Evolutionary conservation across 139 green algal species (phyloP), one percentile per base, ranked within the genome.

Genomic region (Haematococcus sp.): DNA sequence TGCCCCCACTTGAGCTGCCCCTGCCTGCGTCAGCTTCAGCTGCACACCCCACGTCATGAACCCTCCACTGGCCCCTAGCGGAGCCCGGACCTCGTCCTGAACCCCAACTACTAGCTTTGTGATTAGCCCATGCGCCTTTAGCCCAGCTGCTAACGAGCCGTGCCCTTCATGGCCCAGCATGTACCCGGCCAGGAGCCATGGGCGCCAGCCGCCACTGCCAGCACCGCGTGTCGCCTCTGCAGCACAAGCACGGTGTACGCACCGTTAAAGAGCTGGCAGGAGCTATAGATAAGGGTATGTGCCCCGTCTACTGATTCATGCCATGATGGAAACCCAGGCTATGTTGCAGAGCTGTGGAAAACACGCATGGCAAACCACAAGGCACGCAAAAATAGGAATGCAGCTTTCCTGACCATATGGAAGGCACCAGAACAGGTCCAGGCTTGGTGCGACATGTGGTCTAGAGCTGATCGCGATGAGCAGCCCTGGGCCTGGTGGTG

Each of bases 21-120:
- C 84, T 31, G 32, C 78, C 55, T 71, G 59, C 4, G 75, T 84
- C 28, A 89, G 73, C 19, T 74, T 64, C 25, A 89, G 31, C 16
- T 70, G 79, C 11, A 85, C 31, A 5, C 78, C 63, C 81, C 81
- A 89, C 9, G 73, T 76, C 75, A 85, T 82, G 72, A 86, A 87
- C 61, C 83, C 84, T 19, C 70, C 28, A 13, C 22, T 27, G 9
- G 52, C 31, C 71, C 72, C 9, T 4, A 63, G 51, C 31, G 80
- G 68, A 52, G 77, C 65, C 59, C 20, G 25, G 19, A 79, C 73
- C 64, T 79, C 73, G 35, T 79, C 75, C 32, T 68, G 63, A 2
- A 60, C 52, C 4, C 58, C 58, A 35, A 34, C 58, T 19, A 34
- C n/a, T n/a, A 65, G 58, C 27, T 19, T 4, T 23, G 58, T 65